Base-by-base conservation (phyloP, 257 asterid genomes). In the Solanum etuberosum region DNA sequence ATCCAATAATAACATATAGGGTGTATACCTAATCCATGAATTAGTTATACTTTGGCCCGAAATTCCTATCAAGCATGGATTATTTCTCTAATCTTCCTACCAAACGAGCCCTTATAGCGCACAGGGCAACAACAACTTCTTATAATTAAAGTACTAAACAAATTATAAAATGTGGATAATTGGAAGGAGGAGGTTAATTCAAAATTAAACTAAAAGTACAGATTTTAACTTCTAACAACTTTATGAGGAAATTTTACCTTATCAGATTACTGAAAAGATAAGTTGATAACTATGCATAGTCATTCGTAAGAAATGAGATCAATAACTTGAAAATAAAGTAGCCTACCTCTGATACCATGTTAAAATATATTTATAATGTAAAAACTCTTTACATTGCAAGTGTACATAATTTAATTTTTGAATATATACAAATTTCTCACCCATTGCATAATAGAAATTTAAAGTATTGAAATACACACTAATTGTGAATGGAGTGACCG, bases 401-500 rank as follows among this genome's bases (percentile, higher is more conserved):
- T 63, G 16, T 25, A 63, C 16, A 25, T 65, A 65, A 25, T 9
- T 27, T 65, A 65, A 65, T 25, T 65, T 65, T 12, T 5, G 0
- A 67, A 67, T 68, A 68, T 68, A 15, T 15, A 68, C 76, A 68
- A 68, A 13, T 68, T 29, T 68, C 21, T 67, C 74, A 27, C 11
- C 2, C 3, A 27, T 67, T 67, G 8, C 20, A 27, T 3, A 27
- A 67, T 27, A 27, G 35, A 6, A 27, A 67, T 67, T 29, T 37
- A 67, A 65, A 25, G 20, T 65, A 25, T 1, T 5, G 72, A 65
- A 65, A 65, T 65, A 65, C 20, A 65, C 32, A 54, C 48, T 83
- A 89, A 48, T 76, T 85, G 38, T 89, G 90, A 27, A 90, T n/a
- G 29, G 89, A 89, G 76, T 90, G 92, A 57, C 92, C 91, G 2